Evolutionary conservation across 1,139 yeast species (phyloP), one percentile per base, ranked within the genome.

Genomic region (Candida glucosophila): DNA sequence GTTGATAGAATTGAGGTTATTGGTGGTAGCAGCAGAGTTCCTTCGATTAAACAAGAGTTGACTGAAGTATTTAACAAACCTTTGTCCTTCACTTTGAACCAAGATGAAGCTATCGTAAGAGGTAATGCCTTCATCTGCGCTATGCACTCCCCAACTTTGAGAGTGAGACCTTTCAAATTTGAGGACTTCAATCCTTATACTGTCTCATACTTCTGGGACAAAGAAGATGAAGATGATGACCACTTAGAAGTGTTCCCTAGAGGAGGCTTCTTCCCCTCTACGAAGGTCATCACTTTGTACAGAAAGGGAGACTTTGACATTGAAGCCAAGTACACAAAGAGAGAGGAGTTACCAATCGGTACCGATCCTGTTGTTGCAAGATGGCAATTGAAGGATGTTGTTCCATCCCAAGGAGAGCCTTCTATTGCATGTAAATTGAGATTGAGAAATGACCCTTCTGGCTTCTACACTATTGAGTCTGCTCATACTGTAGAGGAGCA

Each of bases 51-150:
- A 73, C 72, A 77, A 43, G 79, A 73, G 54, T 70, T 90, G 45
- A 47, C 79, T 43, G 82, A 80, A 52, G 68, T 82, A 39, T 85
- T 90, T 53, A 86, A 83, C 52, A 85, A 85, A 70, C 79, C 68
- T 44, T 72, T 90, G 52, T 83, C 96, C 23, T 82, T 83, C 68
- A 92, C 97, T 44, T 76, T 92, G 63, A 90, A 92, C 73, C 97
- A 88, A 68, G 99, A 90, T 55, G 99, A 90, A 72, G 96, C 98
- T 37, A 80, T 88, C 56, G 97, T 98, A 35, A 82, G 92, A 61
- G 99, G 99, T 69, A 93, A 95, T 44, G 96, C 99, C 29, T 92
- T 90, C 64, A 83, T 92, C 50, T 90, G 98, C 62, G 99, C 98
- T 44, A 83, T 88, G 64, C 97, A 88, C 72, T 90, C 98, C 16